These are phyloP conservation scores for Penicillium verhagenii DNA, from an alignment of 495 filamentous ascomycete genomes.

Conservation along the genomic window DNA sequence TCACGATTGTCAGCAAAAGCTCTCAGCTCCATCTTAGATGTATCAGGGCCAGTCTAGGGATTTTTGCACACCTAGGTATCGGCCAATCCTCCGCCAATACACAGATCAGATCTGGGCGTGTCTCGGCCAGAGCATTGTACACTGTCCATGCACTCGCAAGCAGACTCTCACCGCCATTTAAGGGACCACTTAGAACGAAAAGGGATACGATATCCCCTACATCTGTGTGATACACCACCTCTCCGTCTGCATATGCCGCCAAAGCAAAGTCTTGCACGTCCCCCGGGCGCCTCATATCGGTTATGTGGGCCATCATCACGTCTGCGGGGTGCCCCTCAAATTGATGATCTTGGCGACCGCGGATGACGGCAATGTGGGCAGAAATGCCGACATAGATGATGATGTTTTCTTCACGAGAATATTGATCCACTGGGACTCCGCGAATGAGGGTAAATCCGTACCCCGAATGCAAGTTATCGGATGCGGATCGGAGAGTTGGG, in stretches of 20 bases:
- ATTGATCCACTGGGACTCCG: constrained; percentile 42
- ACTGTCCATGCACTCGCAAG: constrained; percentile 56
- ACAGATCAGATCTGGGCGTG: constrained; percentile 54
- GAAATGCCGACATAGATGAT: constrained; percentile 57
- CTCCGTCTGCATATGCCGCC: neutral
- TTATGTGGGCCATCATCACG: constrained; percentile 49
- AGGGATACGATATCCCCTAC: constrained; percentile 60
- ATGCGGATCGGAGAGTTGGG: constrained; percentile 37
- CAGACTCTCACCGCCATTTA: constrained; percentile 53
- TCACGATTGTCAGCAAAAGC: too few species aligned
- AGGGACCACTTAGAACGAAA: constrained; percentile 49
- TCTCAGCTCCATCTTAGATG: too few species aligned
- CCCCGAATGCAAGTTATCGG: constrained; percentile 46
- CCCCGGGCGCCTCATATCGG: neutral
- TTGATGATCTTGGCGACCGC: constrained; percentile 46
- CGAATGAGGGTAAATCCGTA: constrained; percentile 56
- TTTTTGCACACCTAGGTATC: constrained; percentile 46
- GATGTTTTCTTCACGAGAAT: constrained; percentile 50
- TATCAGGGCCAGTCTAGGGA: neutral
- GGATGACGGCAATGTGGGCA: constrained; percentile 47
- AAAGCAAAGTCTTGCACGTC: too few species aligned
- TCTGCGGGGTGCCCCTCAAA: constrained; percentile 16
- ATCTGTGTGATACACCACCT: constrained; percentile 2
- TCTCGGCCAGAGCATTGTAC: constrained; percentile 59
- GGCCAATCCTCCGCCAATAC: constrained; percentile 52